Evolutionary conservation across 2,329 filamentous ascomycete genomes (phyloP), one percentile per base, ranked within the genome.

Genomic region (Colletotrichum sp.): DNA sequence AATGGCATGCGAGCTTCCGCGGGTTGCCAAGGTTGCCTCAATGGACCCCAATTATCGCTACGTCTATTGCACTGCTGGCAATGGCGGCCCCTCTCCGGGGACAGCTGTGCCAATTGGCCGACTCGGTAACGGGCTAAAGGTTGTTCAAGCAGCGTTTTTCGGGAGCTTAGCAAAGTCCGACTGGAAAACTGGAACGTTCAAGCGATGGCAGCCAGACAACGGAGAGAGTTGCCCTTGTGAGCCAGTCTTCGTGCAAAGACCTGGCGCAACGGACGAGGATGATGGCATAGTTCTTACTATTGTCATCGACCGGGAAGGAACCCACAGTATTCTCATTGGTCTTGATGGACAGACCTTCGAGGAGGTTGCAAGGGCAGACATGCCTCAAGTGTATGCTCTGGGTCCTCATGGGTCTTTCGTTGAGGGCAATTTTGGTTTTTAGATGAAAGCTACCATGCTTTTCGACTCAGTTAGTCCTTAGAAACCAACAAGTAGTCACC

Each of bases 191-290:
- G 77, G 77, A 12, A 76, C 68, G 2, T 76, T 77, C 63, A 66
- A 74, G 36, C 28, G 68, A 18, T 78, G 78, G 77, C 71, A 76
- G 57, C 77, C 77, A 3, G 39, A 59, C 5, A 67, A 76, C 18
- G 78, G 81, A 9, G 80, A 81, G 67, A 78, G 71, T 13, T 84
- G 82, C 32, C 83, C 83, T 3, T 78, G 75, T 59, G 78, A 79
- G 63, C 72, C 77, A 14, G 48, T 78, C n/a, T 79, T 79, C 28
- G 61, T 79, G 14, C 67, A 60, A 18, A 61, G 78, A 12, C 77
- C 78, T 12, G 75, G 71, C 3, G 77, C 77, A 14, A 66, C 59
- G 16, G 66, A 73, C 1, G 78, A 78, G 66, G 78, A 77, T 61
- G 77, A 79, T 36, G 77, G 78, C 8, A 32, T 79, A 9, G 77